A percentile compares a stretch with the other conserved stretches of the same genome.
These are phyloP conservation scores for Salix viminalis DNA, from an alignment of 345 rosid species.

Conservation along the genomic window DNA sequence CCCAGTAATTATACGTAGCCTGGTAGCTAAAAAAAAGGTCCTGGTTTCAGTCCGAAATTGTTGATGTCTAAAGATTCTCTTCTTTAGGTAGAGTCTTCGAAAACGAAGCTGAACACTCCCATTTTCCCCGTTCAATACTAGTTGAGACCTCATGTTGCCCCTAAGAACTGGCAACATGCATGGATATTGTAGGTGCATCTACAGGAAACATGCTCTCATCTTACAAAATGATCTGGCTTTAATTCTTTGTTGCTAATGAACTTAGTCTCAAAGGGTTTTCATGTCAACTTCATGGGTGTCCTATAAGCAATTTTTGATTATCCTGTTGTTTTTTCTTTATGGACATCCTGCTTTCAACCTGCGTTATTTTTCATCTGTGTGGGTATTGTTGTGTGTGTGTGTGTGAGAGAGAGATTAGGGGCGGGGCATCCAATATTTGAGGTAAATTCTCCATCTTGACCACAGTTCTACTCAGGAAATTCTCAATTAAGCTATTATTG, in stretches of 20 bases:
- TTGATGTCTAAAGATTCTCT: neutral
- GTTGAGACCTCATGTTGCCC: neutral
- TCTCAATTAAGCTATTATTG: too few relatives aligned
- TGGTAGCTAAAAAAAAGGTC: neutral
- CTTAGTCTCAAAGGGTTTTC: neutral
- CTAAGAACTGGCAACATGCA: neutral
- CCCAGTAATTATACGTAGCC: neutral
- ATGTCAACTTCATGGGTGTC: too few relatives aligned
- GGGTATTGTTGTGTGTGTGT: too few relatives aligned
- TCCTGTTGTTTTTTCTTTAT: too few relatives aligned
- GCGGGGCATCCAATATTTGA: too few relatives aligned
- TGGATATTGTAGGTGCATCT: neutral
- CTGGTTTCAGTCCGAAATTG: neutral
- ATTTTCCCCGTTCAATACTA: neutral
- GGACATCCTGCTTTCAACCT: too few relatives aligned
- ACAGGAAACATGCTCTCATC: neutral
- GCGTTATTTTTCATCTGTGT: too few relatives aligned
- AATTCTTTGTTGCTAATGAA: neutral
- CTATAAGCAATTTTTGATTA: too few relatives aligned
- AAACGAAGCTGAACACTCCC: neutral
- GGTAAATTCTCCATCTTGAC: too few relatives aligned
- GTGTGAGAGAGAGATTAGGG: too few relatives aligned
- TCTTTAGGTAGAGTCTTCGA: neutral
- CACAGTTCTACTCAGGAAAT: too few relatives aligned
- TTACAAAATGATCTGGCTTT: neutral